Evolutionary conservation across 1,284 basidiomycete species (phyloP).

Genomic region (Pascua guehoae): DNA sequence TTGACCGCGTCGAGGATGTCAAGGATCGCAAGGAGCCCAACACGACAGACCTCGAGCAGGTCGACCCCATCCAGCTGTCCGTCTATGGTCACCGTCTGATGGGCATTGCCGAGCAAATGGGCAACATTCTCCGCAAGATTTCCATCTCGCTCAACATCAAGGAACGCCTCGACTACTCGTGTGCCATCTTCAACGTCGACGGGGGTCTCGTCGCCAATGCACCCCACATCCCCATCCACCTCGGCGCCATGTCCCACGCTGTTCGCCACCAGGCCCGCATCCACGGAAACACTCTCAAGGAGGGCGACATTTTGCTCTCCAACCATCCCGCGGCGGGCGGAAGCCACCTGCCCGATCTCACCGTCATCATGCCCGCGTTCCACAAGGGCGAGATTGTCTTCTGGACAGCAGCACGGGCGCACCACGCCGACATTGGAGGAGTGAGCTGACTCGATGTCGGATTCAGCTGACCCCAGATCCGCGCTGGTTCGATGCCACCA

Average conservation of each 20-base stretch:
- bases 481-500: constrained; percentile 52
- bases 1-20: constrained; percentile 31
- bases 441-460: constrained; percentile 1
- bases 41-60: constrained; percentile 24
- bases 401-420: constrained; percentile 44
- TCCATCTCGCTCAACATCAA: constrained; percentile 49
- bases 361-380: constrained; percentile 45
- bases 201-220: constrained; percentile 54
- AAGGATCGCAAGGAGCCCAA: constrained; percentile 13
- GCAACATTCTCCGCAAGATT: constrained; percentile 53
- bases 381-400: constrained; percentile 41
- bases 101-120: constrained; percentile 54
- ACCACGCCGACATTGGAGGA: constrained; percentile 51
- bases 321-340: constrained; percentile 55
- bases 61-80: constrained; percentile 54
- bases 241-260: constrained; percentile 41
- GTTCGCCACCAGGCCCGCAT: constrained; percentile 36
- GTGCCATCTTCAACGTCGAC: constrained; percentile 51
- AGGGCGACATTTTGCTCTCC: constrained; percentile 52
- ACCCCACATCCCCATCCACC: constrained; percentile 45
- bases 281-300: constrained; percentile 31
- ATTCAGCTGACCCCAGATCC: constrained; percentile 24
- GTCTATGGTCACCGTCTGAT: constrained; percentile 55
- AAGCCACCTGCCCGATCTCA: constrained; percentile 54
- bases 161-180: constrained; percentile 46